Conservation (phyloP, 441 rosid genomes). For the Adansonia grandidieri region DNA sequence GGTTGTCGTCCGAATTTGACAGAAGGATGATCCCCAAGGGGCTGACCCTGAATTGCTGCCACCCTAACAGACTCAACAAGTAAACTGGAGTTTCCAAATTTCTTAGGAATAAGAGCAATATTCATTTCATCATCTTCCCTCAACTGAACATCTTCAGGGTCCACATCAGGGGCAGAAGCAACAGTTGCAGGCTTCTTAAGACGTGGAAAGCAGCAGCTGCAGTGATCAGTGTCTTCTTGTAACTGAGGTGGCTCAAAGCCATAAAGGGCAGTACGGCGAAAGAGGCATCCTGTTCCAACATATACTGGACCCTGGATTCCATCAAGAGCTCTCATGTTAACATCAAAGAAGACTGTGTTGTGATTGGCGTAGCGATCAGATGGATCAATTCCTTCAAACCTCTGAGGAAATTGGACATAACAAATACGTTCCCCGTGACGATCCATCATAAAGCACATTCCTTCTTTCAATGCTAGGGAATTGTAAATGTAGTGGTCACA, state of each 20-base stretch:
- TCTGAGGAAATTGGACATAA: constrained; percentile 88
- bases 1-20: constrained; percentile 55
- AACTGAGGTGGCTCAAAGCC: too few species aligned
- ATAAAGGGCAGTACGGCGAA: too few species aligned
- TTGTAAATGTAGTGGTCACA: constrained; percentile 91
- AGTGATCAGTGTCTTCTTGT: too few species aligned
- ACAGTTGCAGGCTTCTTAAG: not conserved
- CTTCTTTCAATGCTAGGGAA: constrained; percentile 73
- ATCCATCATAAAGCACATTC: constrained; percentile 97
- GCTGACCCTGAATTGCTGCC: constrained; percentile 63
- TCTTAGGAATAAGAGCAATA: constrained; percentile 51
- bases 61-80: constrained; percentile 52
- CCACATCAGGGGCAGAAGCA: not conserved
- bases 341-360: constrained; percentile 90
- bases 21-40: constrained; percentile 48
- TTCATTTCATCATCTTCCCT: constrained; percentile 40
- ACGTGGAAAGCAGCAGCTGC: not conserved
- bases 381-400: constrained; percentile 95
- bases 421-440: constrained; percentile 88
- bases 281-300: too few species aligned
- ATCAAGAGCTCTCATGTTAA: constrained; percentile 28
- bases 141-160: not conserved
- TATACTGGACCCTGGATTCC: too few species aligned
- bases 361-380: constrained; percentile 94
- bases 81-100: constrained; percentile 62